A percentile compares a stretch with the other conserved stretches of the same genome.
Conservation (phyloP, 805 yeast genomes). For the Cyberlindnera veronae region DNA sequence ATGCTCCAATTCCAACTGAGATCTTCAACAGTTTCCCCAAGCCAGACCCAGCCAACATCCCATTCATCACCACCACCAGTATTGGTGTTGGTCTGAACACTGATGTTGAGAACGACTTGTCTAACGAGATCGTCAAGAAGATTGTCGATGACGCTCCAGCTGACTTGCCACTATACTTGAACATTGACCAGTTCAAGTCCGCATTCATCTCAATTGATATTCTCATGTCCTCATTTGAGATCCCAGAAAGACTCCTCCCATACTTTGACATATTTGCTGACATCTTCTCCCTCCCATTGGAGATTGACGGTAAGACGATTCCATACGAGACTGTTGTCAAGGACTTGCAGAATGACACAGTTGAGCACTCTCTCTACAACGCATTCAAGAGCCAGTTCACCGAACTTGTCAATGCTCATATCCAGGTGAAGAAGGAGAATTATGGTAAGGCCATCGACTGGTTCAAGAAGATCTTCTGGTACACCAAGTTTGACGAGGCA, state of each 20-base stretch:
- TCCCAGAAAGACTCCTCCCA: constrained; percentile 53
- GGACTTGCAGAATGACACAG: constrained; percentile 67
- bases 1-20: constrained; percentile 70
- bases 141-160: constrained; percentile 34
- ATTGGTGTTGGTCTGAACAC: constrained; percentile 53
- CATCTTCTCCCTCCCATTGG: constrained; percentile 70
- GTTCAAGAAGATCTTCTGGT: constrained; percentile 63
- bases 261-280: constrained; percentile 64
- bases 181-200: constrained; percentile 76
- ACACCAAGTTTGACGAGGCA: constrained; percentile 66
- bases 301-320: constrained; percentile 52
- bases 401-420: constrained; percentile 60
- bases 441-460: constrained; percentile 72
- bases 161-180: constrained; percentile 64
- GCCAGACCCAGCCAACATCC: constrained; percentile 73
- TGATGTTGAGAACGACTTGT: constrained; percentile 32
- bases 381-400: constrained; percentile 59
- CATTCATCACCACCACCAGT: constrained; percentile 66
- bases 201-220: constrained; percentile 71
- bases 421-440: constrained; percentile 58
- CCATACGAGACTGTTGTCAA: constrained; percentile 77
- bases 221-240: constrained; percentile 50
- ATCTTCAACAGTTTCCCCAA: constrained; percentile 58
- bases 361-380: constrained; percentile 51
- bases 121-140: constrained; percentile 27